Percentiles rank a stretch among this genome's conserved stretches.
Conservation (phyloP, 2,329 filamentous ascomycete species). For the Cladorrhinum sp. region DNA sequence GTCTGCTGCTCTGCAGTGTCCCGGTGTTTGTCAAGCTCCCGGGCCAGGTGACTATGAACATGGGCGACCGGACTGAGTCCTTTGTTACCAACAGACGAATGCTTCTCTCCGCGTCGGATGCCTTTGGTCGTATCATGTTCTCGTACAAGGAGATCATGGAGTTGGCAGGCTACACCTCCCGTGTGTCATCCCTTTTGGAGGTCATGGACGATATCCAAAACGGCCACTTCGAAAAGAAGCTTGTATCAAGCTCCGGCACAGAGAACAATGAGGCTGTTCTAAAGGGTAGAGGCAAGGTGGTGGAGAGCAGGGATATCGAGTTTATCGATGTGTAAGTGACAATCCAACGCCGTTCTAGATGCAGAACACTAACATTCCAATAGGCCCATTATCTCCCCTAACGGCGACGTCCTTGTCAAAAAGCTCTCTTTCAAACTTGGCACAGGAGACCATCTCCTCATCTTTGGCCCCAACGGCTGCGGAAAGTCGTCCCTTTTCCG, state of each 20-base stretch:
- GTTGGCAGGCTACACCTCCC: slow-evolving; percentile 89
- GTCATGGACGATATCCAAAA: slow-evolving; percentile 92
- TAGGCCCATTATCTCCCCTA: slow-evolving; percentile 89
- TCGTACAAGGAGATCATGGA: slow-evolving; percentile 97
- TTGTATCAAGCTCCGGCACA: slow-evolving; percentile 82
- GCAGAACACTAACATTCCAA: not conserved
- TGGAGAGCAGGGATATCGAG: slow-evolving; percentile 79
- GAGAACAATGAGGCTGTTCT: slow-evolving; percentile 81
- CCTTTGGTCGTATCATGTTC: slow-evolving; percentile 95
- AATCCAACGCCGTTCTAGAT: not conserved
- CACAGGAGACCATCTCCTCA: slow-evolving; percentile 84
- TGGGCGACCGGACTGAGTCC: slow-evolving; percentile 69
- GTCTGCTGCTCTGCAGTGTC: slow-evolving; percentile 85
- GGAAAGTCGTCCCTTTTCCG: slow-evolving; percentile 95
- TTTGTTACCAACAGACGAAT: slow-evolving; percentile 95
- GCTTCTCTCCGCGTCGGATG: slow-evolving; percentile 89
- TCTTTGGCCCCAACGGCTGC: slow-evolving; percentile 95
- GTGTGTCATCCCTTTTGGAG: slow-evolving; percentile 83
- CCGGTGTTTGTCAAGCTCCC: slow-evolving; percentile 95
- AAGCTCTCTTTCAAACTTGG: slow-evolving; percentile 83
- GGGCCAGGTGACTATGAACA: slow-evolving; percentile 59
- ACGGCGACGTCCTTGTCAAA: slow-evolving; percentile 86
- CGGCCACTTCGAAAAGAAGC: slow-evolving; percentile 92
- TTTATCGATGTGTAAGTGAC: slow-evolving; percentile 71
- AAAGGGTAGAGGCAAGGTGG: slow-evolving; percentile 73